These are phyloP conservation scores for Thraustochytrium striatum DNA, from an alignment of 352 stramenopile genomes.

Conservation along the genomic window DNA sequence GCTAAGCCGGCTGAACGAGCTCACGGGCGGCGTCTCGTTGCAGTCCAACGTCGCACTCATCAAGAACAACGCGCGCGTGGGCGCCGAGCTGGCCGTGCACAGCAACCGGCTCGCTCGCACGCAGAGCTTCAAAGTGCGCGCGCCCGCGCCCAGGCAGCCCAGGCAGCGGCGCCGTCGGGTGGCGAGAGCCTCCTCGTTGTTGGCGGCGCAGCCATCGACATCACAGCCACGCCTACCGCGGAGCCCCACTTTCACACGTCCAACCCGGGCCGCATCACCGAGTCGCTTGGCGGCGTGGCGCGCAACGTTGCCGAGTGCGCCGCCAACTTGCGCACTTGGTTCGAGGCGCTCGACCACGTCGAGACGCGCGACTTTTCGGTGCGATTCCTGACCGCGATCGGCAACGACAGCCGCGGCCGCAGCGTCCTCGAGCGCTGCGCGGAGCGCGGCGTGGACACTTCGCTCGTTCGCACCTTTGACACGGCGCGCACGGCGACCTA, in stretches of 20 bases:
- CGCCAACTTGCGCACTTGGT: conserved; percentile 60
- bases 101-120: conserved; percentile 48
- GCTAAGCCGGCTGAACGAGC: conserved; percentile 78
- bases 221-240: conserved; percentile 66
- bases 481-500: conserved; percentile 72
- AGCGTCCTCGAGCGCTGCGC: conserved; percentile 69
- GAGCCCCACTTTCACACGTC: conserved; percentile 62
- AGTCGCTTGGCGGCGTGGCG: conserved; percentile 80
- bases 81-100: conserved; percentile 74
- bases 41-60: conserved; percentile 94
- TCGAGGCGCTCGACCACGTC: background rate
- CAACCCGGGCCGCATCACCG: conserved; percentile 74
- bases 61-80: conserved; percentile 89
- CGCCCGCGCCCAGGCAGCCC: background rate
- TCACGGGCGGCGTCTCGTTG: conserved; percentile 83
- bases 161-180: background rate
- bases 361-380: conserved; percentile 53
- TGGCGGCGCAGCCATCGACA: conserved; percentile 75
- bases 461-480: conserved; percentile 59
- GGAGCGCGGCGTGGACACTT: conserved; percentile 63
- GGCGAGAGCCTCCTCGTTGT: conserved; percentile 74
- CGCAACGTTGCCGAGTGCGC: conserved; percentile 83
- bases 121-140: conserved; percentile 29
- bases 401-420: conserved; percentile 66
- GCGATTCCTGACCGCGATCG: conserved; percentile 72